Evolutionary conservation across 306 rosid genomes (phyloP).

Genomic region (Lathyrus sativus): DNA sequence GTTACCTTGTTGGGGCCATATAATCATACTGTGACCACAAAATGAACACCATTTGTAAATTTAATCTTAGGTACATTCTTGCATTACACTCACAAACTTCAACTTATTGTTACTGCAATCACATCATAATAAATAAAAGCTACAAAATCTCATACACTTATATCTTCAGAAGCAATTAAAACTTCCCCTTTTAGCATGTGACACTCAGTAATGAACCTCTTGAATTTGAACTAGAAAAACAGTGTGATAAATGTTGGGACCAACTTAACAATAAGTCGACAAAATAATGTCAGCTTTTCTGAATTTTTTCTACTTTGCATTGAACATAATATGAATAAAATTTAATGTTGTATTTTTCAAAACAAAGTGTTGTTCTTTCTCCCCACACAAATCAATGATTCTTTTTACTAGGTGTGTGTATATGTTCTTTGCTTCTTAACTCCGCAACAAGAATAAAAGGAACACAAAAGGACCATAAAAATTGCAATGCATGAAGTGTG

Average conservation of each 20-base stretch:
- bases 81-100: slow-evolving; percentile 41
- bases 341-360: slow-evolving; percentile 43
- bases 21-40: slow-evolving; percentile 36
- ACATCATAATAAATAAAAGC: slow-evolving; percentile 27
- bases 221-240: slow-evolving; percentile 45
- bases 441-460: slow-evolving; percentile 55
- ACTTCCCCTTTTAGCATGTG: slow-evolving; percentile 46
- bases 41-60: slow-evolving; percentile 8
- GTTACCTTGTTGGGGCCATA: slow-evolving; percentile 21
- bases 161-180: slow-evolving; percentile 36
- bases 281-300: slow-evolving; percentile 51
- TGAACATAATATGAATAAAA: slow-evolving; percentile 32
- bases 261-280: slow-evolving; percentile 48
- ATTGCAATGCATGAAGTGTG: slow-evolving; percentile 3
- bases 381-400: slow-evolving; percentile 53
- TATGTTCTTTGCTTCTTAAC: slow-evolving; percentile 69
- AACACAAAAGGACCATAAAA: slow-evolving; percentile 29
- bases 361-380: slow-evolving; percentile 40
- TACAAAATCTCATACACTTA: slow-evolving; percentile 2
- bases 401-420: slow-evolving; percentile 44
- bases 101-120: slow-evolving; percentile 22
- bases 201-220: slow-evolving; percentile 39
- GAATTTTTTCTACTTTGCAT: slow-evolving; percentile 9
- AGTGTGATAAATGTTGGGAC: slow-evolving; percentile 53
- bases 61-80: slow-evolving; percentile 28